Percentiles rank a stretch among this genome's conserved stretches.
phyloP scores from a whole-genome alignment of 169 alveolate species.

The Miamiensis avidus region DNA sequence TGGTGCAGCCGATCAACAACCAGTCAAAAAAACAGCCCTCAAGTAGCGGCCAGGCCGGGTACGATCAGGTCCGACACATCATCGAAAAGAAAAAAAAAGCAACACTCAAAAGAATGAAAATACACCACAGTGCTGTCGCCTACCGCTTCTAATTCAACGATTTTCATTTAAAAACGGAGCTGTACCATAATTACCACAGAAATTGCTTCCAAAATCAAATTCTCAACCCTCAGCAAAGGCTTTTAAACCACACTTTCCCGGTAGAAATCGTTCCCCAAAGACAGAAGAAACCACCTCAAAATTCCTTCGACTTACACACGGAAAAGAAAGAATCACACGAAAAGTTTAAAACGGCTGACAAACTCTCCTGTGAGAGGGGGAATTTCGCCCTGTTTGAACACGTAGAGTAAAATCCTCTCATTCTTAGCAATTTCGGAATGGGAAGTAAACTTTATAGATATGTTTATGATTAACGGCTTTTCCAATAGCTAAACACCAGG shows the following conservation, averaged over 20 bases:
- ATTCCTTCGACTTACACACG: conserved; percentile 30
- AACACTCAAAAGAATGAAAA: too few species aligned
- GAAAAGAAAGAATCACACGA: conserved; percentile 68
- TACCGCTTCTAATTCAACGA: background rate
- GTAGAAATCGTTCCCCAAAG: background rate
- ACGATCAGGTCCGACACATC: too few species aligned
- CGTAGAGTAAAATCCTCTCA: conserved; percentile 80
- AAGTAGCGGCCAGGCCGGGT: too few species aligned
- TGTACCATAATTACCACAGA: background rate
- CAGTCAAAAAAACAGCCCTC: too few species aligned
- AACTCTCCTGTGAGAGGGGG: conserved; percentile 72
- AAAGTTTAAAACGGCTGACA: conserved; percentile 63
- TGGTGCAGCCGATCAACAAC: too few species aligned
- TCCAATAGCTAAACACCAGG: too few species aligned
- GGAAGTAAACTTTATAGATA: conserved; percentile 71
- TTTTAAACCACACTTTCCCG: too few species aligned
- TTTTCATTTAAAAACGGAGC: background rate
- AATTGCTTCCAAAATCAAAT: background rate
- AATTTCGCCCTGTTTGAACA: conserved; percentile 78
- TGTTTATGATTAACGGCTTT: conserved; percentile 59
- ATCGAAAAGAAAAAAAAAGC: too few species aligned
- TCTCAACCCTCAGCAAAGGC: too few species aligned
- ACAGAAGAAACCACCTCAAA: background rate
- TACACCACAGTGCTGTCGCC: background rate
- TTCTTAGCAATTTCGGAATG: conserved; percentile 83